Evolutionary conservation across 192 early-diverging fungal genomes (phyloP).

Genomic region (Linnemannia elongata): DNA sequence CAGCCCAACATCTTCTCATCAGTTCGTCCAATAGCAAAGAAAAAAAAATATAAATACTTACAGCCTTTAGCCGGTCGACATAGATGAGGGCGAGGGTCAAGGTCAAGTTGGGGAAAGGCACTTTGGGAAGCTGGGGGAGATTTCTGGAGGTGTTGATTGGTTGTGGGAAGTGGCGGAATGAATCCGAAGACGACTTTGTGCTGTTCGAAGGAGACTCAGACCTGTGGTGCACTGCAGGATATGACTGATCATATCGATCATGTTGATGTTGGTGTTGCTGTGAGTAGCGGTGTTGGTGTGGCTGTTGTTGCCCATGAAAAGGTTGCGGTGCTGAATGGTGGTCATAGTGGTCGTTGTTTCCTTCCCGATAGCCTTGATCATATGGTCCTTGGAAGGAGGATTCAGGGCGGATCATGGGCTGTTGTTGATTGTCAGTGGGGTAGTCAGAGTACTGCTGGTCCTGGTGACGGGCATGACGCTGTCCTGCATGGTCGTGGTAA

Average conservation of each 20-base stretch:
- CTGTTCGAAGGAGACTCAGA: background rate
- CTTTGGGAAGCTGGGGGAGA: conserved; percentile 17
- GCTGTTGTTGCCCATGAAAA: conserved; percentile 12
- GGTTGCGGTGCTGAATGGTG: background rate
- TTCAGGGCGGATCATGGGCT: background rate
- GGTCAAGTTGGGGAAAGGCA: conserved; percentile 46
- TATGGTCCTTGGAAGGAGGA: background rate
- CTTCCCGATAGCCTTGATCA: conserved; percentile 18
- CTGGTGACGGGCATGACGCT: conserved; percentile 8
- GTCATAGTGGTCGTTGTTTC: background rate
- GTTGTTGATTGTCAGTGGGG: background rate
- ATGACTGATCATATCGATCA: background rate
- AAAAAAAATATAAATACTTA: conserved; percentile 9
- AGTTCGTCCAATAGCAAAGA: background rate
- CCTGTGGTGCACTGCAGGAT: background rate
- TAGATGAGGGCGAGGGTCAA: conserved; percentile 50
- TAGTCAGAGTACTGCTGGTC: background rate
- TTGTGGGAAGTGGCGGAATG: background rate
- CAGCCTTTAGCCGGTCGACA: conserved; percentile 49
- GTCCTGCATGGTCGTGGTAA: conserved; percentile 18
- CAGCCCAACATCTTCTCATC: too few species aligned
- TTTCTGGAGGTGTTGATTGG: conserved; percentile 1
- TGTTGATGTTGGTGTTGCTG: background rate
- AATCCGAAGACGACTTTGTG: background rate
- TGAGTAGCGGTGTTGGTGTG: background rate